Conservation (phyloP, 345 rosid species). For the Capsella bursapastoris region DNA sequence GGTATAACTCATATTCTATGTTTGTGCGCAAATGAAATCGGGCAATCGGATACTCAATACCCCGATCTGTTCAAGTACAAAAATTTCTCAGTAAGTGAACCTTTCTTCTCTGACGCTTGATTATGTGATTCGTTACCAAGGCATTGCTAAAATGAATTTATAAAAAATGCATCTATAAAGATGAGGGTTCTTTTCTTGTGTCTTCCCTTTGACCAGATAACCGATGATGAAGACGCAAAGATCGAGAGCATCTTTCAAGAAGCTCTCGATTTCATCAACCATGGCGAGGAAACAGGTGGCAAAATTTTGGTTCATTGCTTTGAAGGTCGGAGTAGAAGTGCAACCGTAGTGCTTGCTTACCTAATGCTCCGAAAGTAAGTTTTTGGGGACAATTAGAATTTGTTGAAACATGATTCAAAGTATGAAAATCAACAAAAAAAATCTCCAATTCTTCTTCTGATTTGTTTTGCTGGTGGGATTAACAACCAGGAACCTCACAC, state of each 20-base stretch:
- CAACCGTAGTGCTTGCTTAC: conserved; percentile 84
- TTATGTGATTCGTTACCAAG: not conserved
- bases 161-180: conserved; percentile 28
- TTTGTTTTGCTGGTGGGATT: conserved; percentile 16
- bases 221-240: conserved; percentile 80
- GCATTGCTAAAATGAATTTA: not conserved
- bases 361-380: conserved; percentile 93
- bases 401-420: not conserved
- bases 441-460: conserved; percentile 22
- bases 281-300: conserved; percentile 77
- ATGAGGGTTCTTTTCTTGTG: conserved; percentile 33
- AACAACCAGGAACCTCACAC: conserved; percentile 67
- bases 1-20: conserved; percentile 86
- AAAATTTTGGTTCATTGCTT: conserved; percentile 93
- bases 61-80: conserved; percentile 77
- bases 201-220: conserved; percentile 61
- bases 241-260: conserved; percentile 81
- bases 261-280: conserved; percentile 79
- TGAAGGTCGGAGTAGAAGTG: conserved; percentile 98
- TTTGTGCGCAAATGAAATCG: conserved; percentile 94
- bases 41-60: conserved; percentile 92
- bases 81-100: conserved; percentile 79
- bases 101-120: conserved; percentile 13
- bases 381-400: not conserved
- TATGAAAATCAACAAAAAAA: not conserved